Evolutionary conservation across 2,329 filamentous ascomycete genomes (phyloP), one percentile per base, ranked within the genome.

Genomic region (Curvularia hawaiiensis): DNA sequence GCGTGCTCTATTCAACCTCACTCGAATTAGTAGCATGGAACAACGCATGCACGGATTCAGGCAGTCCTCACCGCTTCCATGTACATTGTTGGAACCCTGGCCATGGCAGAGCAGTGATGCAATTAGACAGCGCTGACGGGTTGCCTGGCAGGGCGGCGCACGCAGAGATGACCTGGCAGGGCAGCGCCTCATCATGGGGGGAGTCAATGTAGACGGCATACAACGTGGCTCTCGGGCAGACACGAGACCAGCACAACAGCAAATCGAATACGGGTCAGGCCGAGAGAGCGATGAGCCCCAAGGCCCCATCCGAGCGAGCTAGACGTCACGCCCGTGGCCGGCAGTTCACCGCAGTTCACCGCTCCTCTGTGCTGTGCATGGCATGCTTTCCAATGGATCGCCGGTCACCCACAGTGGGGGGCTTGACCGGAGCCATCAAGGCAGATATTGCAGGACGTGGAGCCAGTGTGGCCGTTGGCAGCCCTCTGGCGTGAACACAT

Each of bases 271-370:
- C 70, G 70, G 71, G 58, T 66, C 64, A 68, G 65, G 69, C 71
- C 71, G 71, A 66, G 30, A 31, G 30, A 67, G 68, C 70, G 70
- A 60, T 3, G 35, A 38, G 33, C 30, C 30, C 30, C 30, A 31
- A 31, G 30, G 30, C 30, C 30, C 30, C 57, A 43, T 61, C 66
- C 64, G 47, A 48, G 53, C 51, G 44, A 48, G 53, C 51, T 57
- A 57, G 43, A 66, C 57, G 65, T 67, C 63, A 67, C 71, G 67
- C 65, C 61, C 61, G 52, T 62, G 46, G 56, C 62, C 70, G 67
- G 69, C 69, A 73, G 62, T 75, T 75, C 68, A 70, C 66, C 70
- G 71, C 70, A 66, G 54, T 70, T 69, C 64, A 72, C 69, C 69
- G 67, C 70, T 65, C 62, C 55, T 69, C 61, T 63, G 61, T 53